Evolutionary conservation across 2,329 filamentous ascomycete genomes (phyloP), one percentile per base, ranked within the genome.

Genomic region (Hirsutella rhossiliensis): DNA sequence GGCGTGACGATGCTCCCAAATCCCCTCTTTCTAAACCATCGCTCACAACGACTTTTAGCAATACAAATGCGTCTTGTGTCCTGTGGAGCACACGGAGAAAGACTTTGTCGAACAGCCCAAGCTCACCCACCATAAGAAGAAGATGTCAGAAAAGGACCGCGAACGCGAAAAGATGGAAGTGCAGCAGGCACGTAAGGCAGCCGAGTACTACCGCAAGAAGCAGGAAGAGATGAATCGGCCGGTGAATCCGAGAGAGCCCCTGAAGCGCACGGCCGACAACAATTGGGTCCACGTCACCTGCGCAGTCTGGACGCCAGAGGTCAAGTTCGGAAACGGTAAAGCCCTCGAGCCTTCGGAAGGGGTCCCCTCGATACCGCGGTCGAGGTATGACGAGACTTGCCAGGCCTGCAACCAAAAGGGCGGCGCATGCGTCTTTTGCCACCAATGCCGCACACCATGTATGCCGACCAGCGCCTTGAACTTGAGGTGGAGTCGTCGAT

Each of bases 271-370:
- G 0, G 86, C 84, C 4, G 88, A 94, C 59, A 97, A 97, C 65
- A 97, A 97, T 57, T 98, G 92, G 92, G 87, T 96, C 15, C 92
- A 98, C 60, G 87, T 97, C 27, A 82, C 84, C 32, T 98, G 92
- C 58, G 89, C 92, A 1, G 72, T 95, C 17, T 97, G 87, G 80
- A 89, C 84, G 11, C 81, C 87, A 0, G 92, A 98, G 62, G 82
- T 95, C 55, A 92, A 89, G 57, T 98, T 96, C 62, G 89, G 85
- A 49, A 86, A 86, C 54, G 84, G 88, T 17, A 80, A 82, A 55
- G 79, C 84, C 17, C 68, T 98, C 30, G 84, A 88, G 53, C 83
- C 88, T 29, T 88, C 86, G 2, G 92, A 98, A 65, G 90, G 90
- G 18, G 87, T 98, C 50, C 84, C 85, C 4, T 82, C 84, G 7